phyloP scores from a whole-genome alignment of 805 yeast genomes.

The Pichia thaimueangensis region DNA sequence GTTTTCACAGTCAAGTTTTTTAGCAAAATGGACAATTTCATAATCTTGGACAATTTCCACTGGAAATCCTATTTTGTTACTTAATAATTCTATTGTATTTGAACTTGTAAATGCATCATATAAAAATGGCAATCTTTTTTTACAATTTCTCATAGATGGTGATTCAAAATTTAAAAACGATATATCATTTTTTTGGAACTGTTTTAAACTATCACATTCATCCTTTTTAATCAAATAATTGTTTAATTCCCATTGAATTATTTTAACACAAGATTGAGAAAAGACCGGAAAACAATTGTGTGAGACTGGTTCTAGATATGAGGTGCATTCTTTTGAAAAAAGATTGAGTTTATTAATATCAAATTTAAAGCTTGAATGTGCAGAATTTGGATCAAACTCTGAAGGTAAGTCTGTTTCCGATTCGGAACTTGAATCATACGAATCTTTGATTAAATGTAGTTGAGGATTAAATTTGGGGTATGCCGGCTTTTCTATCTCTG shows the following conservation, averaged over 20 bases:
- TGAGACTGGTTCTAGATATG: slow-evolving; percentile 22
- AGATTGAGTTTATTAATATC: slow-evolving; percentile 15
- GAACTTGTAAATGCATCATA: slow-evolving; percentile 50
- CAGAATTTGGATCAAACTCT: not conserved
- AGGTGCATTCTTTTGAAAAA: slow-evolving; percentile 15
- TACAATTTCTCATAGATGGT: slow-evolving; percentile 23
- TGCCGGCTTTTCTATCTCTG: not conserved
- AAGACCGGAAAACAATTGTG: slow-evolving; percentile 37
- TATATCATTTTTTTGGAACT: not conserved
- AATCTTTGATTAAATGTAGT: slow-evolving; percentile 15
- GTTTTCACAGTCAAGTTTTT: slow-evolving; percentile 3
- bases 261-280: slow-evolving; percentile 36
- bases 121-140: slow-evolving; percentile 39
- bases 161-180: slow-evolving; percentile 19
- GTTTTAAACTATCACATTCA: slow-evolving; percentile 12
- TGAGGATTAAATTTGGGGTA: slow-evolving; percentile 22
- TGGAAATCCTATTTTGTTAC: slow-evolving; percentile 47
- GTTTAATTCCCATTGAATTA: slow-evolving; percentile 36
- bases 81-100: slow-evolving; percentile 40
- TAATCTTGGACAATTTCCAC: slow-evolving; percentile 42
- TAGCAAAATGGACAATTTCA: slow-evolving; percentile 42
- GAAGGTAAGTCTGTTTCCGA: not conserved
- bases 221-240: slow-evolving; percentile 30
- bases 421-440: too few species aligned
- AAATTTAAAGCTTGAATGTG: not conserved